Base-by-base conservation (phyloP, 106 monocot genomes). In the Vanilla planifolia region DNA sequence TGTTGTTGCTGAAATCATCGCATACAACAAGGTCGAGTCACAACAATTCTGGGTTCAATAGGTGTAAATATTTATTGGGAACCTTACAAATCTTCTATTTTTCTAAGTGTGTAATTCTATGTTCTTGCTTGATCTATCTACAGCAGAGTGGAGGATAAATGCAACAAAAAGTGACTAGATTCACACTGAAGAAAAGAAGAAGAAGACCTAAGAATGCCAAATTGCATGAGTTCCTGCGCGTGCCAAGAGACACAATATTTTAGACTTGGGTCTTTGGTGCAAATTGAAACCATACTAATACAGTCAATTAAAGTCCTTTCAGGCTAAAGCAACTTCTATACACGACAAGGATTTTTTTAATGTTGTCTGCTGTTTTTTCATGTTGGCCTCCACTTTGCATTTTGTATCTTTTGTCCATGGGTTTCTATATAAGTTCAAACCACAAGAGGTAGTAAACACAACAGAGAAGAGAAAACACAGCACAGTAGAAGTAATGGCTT, bases 371-470 rank as follows among this genome's bases (percentile, higher is more conserved):
- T 50, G 30, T 28, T 55, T 51, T 29, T 51, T 27, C 2, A 23
- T 16, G 5, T n/a, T 55, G 53, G 32, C 53, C 27, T 55, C 53
- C 53, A 30, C 53, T 55, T 30, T 30, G 32, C 5, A 55, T 55
- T 32, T 2, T 53, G n/a, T 30, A 37, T 4, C 37, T 9, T 5
- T 37, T 37, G 37, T 10, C 37, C 0, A 5, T 37, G 7, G 10
- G 5, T 37, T 5, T 10, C 23, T 55, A 55, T 32, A 55, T 55
- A 55, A 55, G 27, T 4, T 32, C 30, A 55, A 55, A 1, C 53
- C 53, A 6, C 10, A 0, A 10, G 5, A 6, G n/a, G n/a, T n/a
- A n/a, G n/a, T n/a, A n/a, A n/a, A n/a, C n/a, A n/a, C n/a, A n/a
- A n/a, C n/a, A n/a, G n/a, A n/a, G n/a, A n/a, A n/a, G n/a, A n/a